A percentile compares a stretch with the other conserved stretches of the same genome.
Evolutionary conservation across 2,329 filamentous ascomycete species (phyloP).

Genomic region (Septoria linicola): DNA sequence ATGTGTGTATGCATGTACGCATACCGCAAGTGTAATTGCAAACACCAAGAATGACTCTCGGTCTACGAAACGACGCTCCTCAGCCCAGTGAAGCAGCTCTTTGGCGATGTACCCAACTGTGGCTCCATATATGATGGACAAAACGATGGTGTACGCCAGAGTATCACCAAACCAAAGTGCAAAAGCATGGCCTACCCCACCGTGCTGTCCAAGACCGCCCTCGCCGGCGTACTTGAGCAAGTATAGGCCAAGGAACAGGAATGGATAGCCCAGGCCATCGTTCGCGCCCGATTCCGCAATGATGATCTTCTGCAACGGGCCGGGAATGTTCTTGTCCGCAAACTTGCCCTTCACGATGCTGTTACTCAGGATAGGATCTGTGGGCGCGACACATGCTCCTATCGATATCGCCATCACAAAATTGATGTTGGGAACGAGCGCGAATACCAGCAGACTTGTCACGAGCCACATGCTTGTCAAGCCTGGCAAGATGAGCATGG

Average conservation of each 20-base stretch:
- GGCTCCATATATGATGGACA: slow-evolving; percentile 76
- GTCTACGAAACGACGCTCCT: slow-evolving; percentile 77
- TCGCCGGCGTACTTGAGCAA: slow-evolving; percentile 72
- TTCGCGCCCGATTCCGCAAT: slow-evolving; percentile 77
- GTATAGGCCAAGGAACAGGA: slow-evolving; percentile 81
- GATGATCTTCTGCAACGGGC: slow-evolving; percentile 69
- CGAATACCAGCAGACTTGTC: slow-evolving; percentile 78
- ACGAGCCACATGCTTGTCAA: slow-evolving; percentile 91
- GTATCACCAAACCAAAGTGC: slow-evolving; percentile 82
- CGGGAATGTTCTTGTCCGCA: slow-evolving; percentile 84
- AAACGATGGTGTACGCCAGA: slow-evolving; percentile 76
- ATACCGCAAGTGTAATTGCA: slow-evolving; percentile 73
- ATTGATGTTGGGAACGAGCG: slow-evolving; percentile 65
- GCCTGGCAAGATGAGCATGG: slow-evolving; percentile 72
- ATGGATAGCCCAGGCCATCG: slow-evolving; percentile 85
- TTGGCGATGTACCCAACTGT: slow-evolving; percentile 78
- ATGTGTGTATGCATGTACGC: slow-evolving; percentile 30
- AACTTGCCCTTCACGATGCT: slow-evolving; percentile 93
- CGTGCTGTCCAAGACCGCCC: slow-evolving; percentile 54
- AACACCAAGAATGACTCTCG: slow-evolving; percentile 86
- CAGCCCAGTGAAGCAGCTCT: slow-evolving; percentile 78
- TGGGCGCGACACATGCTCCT: slow-evolving; percentile 86
- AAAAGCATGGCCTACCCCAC: slow-evolving; percentile 66
- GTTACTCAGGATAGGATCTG: slow-evolving; percentile 83
- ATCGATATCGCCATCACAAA: slow-evolving; percentile 79